phyloP scores from a whole-genome alignment of 257 asterid genomes.

The Catharanthus roseus region DNA sequence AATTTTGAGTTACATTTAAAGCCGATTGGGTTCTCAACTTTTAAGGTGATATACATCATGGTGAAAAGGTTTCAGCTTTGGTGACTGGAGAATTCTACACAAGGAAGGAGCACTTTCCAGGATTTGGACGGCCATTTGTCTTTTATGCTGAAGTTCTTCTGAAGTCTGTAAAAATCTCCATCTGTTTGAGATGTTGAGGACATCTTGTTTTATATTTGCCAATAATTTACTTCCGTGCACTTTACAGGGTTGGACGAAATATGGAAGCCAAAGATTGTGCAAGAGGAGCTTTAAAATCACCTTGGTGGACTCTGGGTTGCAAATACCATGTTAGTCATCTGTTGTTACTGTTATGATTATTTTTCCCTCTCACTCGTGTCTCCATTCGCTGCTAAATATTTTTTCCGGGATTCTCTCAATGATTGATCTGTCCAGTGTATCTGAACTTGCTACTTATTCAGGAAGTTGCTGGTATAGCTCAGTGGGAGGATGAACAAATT shows the following conservation, averaged over 20 bases:
- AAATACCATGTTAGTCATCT: conserved; percentile 51
- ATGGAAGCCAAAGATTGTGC: conserved; percentile 91
- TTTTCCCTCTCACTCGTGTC: background rate
- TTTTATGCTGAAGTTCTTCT: conserved; percentile 70
- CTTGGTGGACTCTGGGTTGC: conserved; percentile 98
- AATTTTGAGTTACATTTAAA: conserved; percentile 19
- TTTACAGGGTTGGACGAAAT: conserved; percentile 65
- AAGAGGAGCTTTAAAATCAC: conserved; percentile 89
- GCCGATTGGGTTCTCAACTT: conserved; percentile 23
- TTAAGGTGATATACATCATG: conserved; percentile 41
- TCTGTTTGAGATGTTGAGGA: background rate
- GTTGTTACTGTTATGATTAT: background rate
- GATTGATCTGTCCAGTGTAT: background rate
- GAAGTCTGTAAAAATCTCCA: conserved; percentile 47
- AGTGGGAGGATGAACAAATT: conserved; percentile 95
- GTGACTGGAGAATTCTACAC: conserved; percentile 93
- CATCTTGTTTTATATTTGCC: conserved; percentile 10
- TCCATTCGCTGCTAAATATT: background rate
- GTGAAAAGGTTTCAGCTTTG: conserved; percentile 94
- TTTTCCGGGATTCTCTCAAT: background rate
- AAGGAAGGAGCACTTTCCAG: conserved; percentile 94
- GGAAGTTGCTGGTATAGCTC: conserved; percentile 90
- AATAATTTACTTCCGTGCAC: background rate
- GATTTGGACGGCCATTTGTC: conserved; percentile 91
- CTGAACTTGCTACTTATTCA: conserved; percentile 19